A percentile compares a stretch with the other conserved stretches of the same genome.
Evolutionary conservation across 768 basidiomycete genomes (phyloP).

Genomic region (Boletus vermiculosoides): DNA sequence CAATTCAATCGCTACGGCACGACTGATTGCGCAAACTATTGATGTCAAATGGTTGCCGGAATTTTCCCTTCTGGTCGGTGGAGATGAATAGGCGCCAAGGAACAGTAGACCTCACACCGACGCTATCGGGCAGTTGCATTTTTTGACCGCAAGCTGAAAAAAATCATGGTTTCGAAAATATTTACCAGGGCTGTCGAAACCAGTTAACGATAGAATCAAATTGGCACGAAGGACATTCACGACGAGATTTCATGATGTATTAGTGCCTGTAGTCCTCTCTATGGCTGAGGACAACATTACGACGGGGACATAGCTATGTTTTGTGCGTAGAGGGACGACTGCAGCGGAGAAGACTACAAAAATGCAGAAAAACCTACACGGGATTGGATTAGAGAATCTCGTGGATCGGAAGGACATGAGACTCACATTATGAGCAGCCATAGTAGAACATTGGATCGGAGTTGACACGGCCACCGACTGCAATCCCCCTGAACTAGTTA

Average conservation of each 20-base stretch:
- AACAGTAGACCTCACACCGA: background rate
- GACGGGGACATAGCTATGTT: constrained; percentile 18
- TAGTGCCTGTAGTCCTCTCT: constrained; percentile 16
- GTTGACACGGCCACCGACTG: background rate
- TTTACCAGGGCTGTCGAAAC: constrained; percentile 15
- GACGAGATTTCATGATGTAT: constrained; percentile 14
- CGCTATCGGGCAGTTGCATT: background rate
- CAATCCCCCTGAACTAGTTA: constrained; percentile 22
- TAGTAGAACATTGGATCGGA: background rate
- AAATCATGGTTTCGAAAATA: constrained; percentile 6
- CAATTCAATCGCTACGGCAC: constrained; percentile 30
- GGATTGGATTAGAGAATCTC: background rate
- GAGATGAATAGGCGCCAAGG: background rate
- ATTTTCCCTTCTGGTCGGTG: background rate
- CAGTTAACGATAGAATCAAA: constrained; percentile 6
- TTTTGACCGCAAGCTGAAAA: background rate
- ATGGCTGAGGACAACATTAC: constrained; percentile 19
- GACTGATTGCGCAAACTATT: constrained; percentile 7
- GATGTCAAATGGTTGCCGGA: constrained; percentile 10
- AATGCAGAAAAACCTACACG: background rate
- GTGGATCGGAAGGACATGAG: background rate
- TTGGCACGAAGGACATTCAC: constrained; percentile 14
- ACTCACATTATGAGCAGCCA: constrained; percentile 11
- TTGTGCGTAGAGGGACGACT: constrained; percentile 11
- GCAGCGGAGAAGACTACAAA: constrained; percentile 5